phyloP scores from a whole-genome alignment of 2,329 filamentous ascomycete genomes.

The Truncatella angustata region DNA sequence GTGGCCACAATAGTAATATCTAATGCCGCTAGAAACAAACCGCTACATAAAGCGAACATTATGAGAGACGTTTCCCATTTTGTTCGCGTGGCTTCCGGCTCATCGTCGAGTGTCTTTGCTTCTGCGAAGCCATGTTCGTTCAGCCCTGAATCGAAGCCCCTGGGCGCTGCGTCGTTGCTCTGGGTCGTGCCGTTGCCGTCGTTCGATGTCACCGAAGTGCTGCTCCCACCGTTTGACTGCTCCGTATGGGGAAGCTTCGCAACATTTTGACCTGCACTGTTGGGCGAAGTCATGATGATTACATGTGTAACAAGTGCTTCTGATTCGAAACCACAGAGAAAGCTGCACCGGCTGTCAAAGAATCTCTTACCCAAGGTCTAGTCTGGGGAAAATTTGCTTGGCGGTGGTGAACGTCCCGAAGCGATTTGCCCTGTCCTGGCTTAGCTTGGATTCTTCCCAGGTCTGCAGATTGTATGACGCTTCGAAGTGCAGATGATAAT shows the following conservation, averaged over 20 bases:
- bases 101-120: constrained; percentile 5
- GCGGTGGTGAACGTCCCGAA: not conserved
- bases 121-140: not conserved
- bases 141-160: not conserved
- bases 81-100: constrained; percentile 21
- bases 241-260: not conserved
- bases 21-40: constrained; percentile 52
- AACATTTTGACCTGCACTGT: not conserved
- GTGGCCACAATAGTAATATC: constrained; percentile 65
- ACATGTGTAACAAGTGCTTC: not conserved
- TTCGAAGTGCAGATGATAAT: not conserved
- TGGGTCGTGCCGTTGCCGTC: constrained; percentile 8
- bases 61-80: constrained; percentile 27
- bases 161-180: constrained; percentile 4
- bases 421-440: not conserved
- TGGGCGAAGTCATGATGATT: not conserved
- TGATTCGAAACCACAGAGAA: no score
- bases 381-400: not conserved
- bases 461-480: not conserved
- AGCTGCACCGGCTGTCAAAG: no score
- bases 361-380: not conserved
- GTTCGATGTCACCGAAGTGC: not conserved
- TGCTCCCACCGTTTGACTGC: not conserved
- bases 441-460: not conserved
- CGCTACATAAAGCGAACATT: constrained; percentile 29